Evolutionary conservation across 2,329 filamentous ascomycete genomes (phyloP).

Genomic region (Cladosporium sp.): DNA sequence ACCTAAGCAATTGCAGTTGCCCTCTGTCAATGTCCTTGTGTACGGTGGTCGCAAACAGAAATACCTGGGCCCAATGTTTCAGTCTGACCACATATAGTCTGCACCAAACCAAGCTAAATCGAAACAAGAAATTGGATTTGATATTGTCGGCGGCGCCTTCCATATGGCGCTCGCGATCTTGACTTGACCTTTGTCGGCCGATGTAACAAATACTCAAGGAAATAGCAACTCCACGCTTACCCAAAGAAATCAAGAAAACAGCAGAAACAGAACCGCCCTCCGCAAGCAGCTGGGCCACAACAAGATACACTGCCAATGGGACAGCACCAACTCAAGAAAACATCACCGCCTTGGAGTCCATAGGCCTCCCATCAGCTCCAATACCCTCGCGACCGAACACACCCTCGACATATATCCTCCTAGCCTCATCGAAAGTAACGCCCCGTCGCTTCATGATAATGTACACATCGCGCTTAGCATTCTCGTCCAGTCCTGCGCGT

Average conservation of each 20-base stretch:
- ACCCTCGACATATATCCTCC: slow-evolving; percentile 81
- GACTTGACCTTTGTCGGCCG: not conserved
- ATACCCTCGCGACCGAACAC: slow-evolving; percentile 86
- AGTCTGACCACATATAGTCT: not conserved
- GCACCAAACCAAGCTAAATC: not conserved
- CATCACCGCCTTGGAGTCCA: slow-evolving; percentile 93
- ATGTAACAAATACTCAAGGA: not conserved
- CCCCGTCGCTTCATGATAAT: slow-evolving; percentile 85
- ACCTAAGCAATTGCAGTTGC: not conserved
- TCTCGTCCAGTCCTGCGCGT: slow-evolving; percentile 77
- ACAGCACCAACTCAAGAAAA: slow-evolving; percentile 62
- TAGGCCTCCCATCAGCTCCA: slow-evolving; percentile 79
- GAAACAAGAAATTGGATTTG: not conserved
- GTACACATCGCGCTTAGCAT: slow-evolving; percentile 77
- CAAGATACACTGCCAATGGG: not conserved
- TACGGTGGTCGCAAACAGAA: not conserved
- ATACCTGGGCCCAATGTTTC: too few relatives aligned
- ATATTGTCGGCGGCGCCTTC: not conserved
- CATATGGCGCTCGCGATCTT: not conserved
- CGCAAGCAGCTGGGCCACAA: not conserved
- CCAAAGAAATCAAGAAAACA: not conserved
- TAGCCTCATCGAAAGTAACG: slow-evolving; percentile 86
- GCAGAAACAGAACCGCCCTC: not conserved
- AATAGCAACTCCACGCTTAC: slow-evolving; percentile 8
- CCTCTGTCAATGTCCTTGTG: not conserved